These are phyloP conservation scores for Kuraishia cidri DNA, from an alignment of 805 yeast genomes.

Conservation along the genomic window DNA sequence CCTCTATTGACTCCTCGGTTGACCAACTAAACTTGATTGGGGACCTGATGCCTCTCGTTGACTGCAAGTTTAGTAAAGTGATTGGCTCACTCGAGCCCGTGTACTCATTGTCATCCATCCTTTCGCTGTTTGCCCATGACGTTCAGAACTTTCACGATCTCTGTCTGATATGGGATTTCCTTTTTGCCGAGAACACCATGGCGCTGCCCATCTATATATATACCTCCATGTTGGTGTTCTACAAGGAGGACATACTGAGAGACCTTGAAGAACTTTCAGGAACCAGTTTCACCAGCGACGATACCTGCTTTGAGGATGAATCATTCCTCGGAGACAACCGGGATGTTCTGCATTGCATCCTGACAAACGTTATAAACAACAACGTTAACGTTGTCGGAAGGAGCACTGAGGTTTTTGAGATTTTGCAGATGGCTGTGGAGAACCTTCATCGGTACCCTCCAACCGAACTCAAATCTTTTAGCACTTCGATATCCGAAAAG, in stretches of 20 bases:
- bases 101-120: slow-evolving; percentile 67
- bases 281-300: slow-evolving; percentile 9
- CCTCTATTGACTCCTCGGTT: slow-evolving; percentile 55
- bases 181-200: slow-evolving; percentile 49
- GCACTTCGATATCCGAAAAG: background rate
- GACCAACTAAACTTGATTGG: slow-evolving; percentile 64
- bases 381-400: slow-evolving; percentile 10
- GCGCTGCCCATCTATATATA: slow-evolving; percentile 51
- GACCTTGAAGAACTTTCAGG: slow-evolving; percentile 20
- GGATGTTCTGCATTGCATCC: slow-evolving; percentile 16
- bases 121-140: slow-evolving; percentile 70
- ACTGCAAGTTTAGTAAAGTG: slow-evolving; percentile 29
- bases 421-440: slow-evolving; percentile 12
- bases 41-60: slow-evolving; percentile 39
- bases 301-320: slow-evolving; percentile 10
- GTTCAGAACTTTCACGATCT: slow-evolving; percentile 36
- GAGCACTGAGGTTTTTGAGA: slow-evolving; percentile 13
- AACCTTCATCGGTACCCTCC: slow-evolving; percentile 7
- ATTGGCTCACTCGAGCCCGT: slow-evolving; percentile 40
- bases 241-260: slow-evolving; percentile 32
- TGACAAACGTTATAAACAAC: slow-evolving; percentile 16
- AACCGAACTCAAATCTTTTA: background rate
- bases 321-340: slow-evolving; percentile 8
- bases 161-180: slow-evolving; percentile 59
- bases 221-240: slow-evolving; percentile 38